phyloP scores from a whole-genome alignment of 1,284 basidiomycete species.

The Cutaneotrichosporon sp. region DNA sequence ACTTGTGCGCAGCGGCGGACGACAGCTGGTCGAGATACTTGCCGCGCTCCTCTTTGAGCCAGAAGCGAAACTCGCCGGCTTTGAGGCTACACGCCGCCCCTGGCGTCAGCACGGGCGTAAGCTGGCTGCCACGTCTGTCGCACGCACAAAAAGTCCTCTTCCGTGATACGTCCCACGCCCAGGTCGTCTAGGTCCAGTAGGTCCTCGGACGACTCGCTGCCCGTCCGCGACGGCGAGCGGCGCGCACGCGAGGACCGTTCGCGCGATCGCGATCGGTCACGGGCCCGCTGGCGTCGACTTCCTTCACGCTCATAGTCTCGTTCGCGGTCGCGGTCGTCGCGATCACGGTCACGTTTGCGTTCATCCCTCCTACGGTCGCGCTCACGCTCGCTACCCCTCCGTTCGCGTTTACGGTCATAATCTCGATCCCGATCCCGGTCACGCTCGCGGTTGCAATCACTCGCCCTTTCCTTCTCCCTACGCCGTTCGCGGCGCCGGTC shows the following conservation, averaged over 20 bases:
- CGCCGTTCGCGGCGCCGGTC: constrained; percentile 2
- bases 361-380: constrained; percentile 4
- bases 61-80: constrained; percentile 35
- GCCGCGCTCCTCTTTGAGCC: constrained; percentile 35
- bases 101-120: constrained; percentile 5
- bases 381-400: background rate
- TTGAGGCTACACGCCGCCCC: constrained; percentile 21
- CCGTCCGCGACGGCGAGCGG: constrained; percentile 5
- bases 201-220: constrained; percentile 24
- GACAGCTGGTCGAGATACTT: constrained; percentile 46
- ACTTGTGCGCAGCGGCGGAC: constrained; percentile 40
- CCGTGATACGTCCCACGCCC: constrained; percentile 36
- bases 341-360: constrained; percentile 8
- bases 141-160: constrained; percentile 47
- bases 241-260: too few species aligned
- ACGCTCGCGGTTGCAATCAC: background rate
- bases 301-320: constrained; percentile 6
- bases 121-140: background rate
- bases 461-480: background rate
- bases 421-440: background rate
- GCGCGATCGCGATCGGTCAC: background rate
- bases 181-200: constrained; percentile 34
- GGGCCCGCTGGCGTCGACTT: constrained; percentile 8
- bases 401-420: background rate
- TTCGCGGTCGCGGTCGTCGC: constrained; percentile 2